Conservation (phyloP, 2,329 filamentous ascomycete genomes). For the Fusarium praegraminearum region DNA sequence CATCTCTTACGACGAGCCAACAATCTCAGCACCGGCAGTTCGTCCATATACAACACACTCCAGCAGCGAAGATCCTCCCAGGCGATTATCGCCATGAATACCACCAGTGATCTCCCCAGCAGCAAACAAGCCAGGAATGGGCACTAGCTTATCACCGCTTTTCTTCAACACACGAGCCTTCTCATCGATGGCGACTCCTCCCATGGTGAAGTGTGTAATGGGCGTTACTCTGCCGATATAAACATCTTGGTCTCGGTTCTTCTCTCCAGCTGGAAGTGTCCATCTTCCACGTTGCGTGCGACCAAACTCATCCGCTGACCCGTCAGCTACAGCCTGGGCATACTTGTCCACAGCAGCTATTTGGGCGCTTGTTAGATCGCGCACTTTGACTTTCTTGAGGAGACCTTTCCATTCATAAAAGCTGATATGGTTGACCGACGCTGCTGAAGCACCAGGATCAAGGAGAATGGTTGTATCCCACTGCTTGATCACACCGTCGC, state of each 20-base stretch:
- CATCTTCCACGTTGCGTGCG: conserved; percentile 67
- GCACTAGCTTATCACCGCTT: conserved; percentile 51
- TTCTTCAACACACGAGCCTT: conserved; percentile 62
- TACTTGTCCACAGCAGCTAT: conserved; percentile 63
- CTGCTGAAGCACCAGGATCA: conserved; percentile 68
- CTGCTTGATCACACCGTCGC: conserved; percentile 56
- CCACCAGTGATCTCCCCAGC: conserved; percentile 75
- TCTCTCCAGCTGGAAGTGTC: conserved; percentile 59
- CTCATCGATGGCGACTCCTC: conserved; percentile 69
- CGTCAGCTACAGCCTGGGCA: conserved; percentile 57
- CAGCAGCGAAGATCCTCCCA: conserved; percentile 71
- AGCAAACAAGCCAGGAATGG: conserved; percentile 69
- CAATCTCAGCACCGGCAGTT: conserved; percentile 60
- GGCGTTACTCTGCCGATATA: conserved; percentile 72
- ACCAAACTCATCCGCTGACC: conserved; percentile 58
- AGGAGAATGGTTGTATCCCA: conserved; percentile 71
- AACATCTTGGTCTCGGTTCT: conserved; percentile 63
- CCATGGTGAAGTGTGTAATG: conserved; percentile 76
- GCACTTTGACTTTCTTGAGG: conserved; percentile 66
- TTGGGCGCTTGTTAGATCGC: conserved; percentile 58
- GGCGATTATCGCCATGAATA: conserved; percentile 71
- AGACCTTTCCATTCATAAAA: conserved; percentile 74
- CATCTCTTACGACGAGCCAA: conserved; percentile 4
- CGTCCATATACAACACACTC: conserved; percentile 74
- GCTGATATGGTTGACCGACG: conserved; percentile 66